phyloP scores from a whole-genome alignment of 1,284 basidiomycete species.

The Macrocystidia cucumis region DNA sequence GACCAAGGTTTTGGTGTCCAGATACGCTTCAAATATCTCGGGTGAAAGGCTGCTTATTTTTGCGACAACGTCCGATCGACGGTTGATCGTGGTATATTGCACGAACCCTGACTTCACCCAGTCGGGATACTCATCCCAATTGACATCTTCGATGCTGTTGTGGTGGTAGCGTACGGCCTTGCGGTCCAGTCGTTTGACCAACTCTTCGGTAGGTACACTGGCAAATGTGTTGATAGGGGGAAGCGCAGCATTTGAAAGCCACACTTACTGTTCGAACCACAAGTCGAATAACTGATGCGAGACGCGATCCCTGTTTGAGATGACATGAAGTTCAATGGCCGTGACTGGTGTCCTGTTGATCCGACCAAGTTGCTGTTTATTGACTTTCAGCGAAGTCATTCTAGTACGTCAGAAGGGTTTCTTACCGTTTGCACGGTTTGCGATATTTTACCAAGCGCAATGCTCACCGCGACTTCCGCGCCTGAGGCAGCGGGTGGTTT shows the following conservation, averaged over 20 bases:
- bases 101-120: slow-evolving; percentile 21
- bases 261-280: slow-evolving; percentile 59
- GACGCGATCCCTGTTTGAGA: slow-evolving; percentile 57
- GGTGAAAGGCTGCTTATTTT: no score
- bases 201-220: slow-evolving; percentile 31
- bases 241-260: slow-evolving; percentile 32
- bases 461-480: slow-evolving; percentile 44
- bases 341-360: slow-evolving; percentile 41
- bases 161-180: slow-evolving; percentile 34
- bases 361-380: slow-evolving; percentile 47
- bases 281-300: slow-evolving; percentile 60
- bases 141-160: slow-evolving; percentile 29
- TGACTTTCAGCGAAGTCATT: neutral
- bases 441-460: slow-evolving; percentile 56
- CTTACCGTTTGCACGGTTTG: slow-evolving; percentile 39
- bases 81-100: slow-evolving; percentile 17
- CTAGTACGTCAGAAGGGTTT: neutral
- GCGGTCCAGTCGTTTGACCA: slow-evolving; percentile 40
- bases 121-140: slow-evolving; percentile 32
- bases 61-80: neutral
- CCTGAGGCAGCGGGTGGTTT: slow-evolving; percentile 36
- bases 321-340: slow-evolving; percentile 55
- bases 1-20: slow-evolving; percentile 21
- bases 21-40: slow-evolving; percentile 19
- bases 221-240: neutral